Evolutionary conservation across 2,329 filamentous ascomycete genomes (phyloP).

Genomic region (Trichoderma polysporum): DNA sequence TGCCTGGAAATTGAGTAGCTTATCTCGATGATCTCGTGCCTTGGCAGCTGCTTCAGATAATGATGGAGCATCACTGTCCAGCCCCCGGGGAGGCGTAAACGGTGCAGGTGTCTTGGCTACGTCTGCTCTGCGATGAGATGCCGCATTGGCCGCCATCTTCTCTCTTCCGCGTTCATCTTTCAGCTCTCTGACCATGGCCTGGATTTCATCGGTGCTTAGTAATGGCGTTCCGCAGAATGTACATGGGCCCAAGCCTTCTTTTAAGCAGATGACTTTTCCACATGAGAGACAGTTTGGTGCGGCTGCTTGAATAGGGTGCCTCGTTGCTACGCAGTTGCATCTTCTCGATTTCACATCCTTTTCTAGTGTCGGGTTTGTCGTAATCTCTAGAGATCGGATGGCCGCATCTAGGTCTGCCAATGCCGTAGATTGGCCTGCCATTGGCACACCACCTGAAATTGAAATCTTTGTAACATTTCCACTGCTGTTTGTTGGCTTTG

Average conservation of each 20-base stretch:
- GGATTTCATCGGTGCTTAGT: constrained; percentile 69
- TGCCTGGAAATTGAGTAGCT: constrained; percentile 76
- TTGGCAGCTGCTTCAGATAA: constrained; percentile 61
- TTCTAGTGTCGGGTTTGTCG: constrained; percentile 75
- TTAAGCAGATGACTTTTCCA: constrained; percentile 92
- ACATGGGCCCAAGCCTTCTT: constrained; percentile 90
- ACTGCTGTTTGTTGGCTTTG: constrained; percentile 49
- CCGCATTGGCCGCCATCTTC: constrained; percentile 78
- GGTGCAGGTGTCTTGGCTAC: constrained; percentile 60
- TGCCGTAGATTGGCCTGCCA: constrained; percentile 76
- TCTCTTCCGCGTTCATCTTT: constrained; percentile 84
- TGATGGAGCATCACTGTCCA: constrained; percentile 33
- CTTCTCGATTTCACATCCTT: constrained; percentile 54
- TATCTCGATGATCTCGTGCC: constrained; percentile 77
- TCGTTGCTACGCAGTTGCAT: constrained; percentile 84
- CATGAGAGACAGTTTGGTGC: constrained; percentile 91
- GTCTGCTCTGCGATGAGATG: constrained; percentile 64
- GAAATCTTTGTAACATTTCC: constrained; percentile 62
- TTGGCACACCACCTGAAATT: constrained; percentile 74
- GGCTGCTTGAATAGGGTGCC: constrained; percentile 84
- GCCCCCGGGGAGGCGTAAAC: constrained; percentile 52
- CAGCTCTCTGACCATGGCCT: constrained; percentile 81
- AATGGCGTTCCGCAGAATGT: constrained; percentile 82
- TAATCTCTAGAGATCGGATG: constrained; percentile 86
- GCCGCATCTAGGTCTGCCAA: constrained; percentile 73